Conservation (phyloP, 495 filamentous ascomycete species). For the Beverwykella pulmonaria region DNA sequence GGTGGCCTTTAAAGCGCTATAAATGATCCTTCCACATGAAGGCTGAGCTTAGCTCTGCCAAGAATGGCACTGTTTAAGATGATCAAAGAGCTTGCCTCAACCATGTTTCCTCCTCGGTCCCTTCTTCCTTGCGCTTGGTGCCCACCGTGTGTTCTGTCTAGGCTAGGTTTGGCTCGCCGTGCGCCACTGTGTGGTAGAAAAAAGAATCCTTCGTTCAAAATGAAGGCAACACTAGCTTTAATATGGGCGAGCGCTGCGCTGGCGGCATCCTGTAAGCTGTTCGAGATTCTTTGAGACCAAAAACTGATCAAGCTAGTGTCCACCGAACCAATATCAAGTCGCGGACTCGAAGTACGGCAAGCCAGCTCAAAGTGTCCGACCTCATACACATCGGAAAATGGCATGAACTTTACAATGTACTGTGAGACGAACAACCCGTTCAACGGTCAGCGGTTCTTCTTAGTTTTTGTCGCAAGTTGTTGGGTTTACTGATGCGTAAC, state of each 20-base stretch:
- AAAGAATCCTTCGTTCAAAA: too few species aligned
- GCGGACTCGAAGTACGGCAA: not conserved
- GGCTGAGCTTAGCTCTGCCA: too few species aligned
- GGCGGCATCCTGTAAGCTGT: constrained; percentile 8
- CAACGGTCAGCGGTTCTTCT: constrained; percentile 2
- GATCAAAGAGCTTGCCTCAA: too few species aligned
- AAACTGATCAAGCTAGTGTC: not conserved
- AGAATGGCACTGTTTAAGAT: too few species aligned
- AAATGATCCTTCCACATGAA: too few species aligned
- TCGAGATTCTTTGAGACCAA: not conserved
- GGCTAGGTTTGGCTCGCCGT: too few species aligned
- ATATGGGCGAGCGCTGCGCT: not conserved
- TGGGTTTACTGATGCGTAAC: not conserved
- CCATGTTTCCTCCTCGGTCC: too few species aligned
- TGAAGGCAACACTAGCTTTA: too few species aligned
- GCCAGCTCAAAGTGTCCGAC: not conserved
- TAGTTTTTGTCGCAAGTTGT: not conserved
- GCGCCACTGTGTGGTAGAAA: too few species aligned
- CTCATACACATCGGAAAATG: constrained; percentile 21
- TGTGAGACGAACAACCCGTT: constrained; percentile 16
- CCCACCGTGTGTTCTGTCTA: too few species aligned
- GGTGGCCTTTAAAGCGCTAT: too few species aligned
- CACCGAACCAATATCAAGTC: not conserved
- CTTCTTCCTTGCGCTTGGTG: too few species aligned
- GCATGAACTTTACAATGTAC: constrained; percentile 29